A percentile compares a stretch with the other conserved stretches of the same genome.
Conservation (phyloP, 1,284 basidiomycete genomes). For the Rhizopogon hawkerae region DNA sequence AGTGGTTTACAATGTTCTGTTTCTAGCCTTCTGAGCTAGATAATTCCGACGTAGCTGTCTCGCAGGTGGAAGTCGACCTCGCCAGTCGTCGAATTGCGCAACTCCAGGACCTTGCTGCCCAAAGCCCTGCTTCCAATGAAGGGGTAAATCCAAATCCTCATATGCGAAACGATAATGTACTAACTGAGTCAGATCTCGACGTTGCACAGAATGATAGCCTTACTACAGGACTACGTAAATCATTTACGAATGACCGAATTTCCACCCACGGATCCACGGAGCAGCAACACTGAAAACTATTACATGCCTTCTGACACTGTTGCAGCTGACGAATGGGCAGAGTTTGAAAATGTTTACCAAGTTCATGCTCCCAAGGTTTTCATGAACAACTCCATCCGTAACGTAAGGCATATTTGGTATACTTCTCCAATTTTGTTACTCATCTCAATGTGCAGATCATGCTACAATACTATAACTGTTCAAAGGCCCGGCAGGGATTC, state of each 20-base stretch:
- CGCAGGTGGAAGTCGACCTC: conserved; percentile 62
- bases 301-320: conserved; percentile 60
- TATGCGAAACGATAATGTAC: conserved; percentile 3
- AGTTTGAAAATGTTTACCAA: conserved; percentile 88
- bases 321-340: conserved; percentile 65
- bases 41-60: conserved; percentile 40
- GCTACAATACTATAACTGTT: conserved; percentile 87
- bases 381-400: conserved; percentile 72
- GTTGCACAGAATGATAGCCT: conserved; percentile 44
- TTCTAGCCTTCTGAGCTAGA: background rate
- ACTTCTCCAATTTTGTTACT: conserved; percentile 5
- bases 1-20: conserved; percentile 21
- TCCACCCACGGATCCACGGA: conserved; percentile 26
- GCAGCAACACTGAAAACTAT: conserved; percentile 36
- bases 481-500: conserved; percentile 64
- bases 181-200: conserved; percentile 20
- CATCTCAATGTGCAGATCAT: conserved; percentile 48
- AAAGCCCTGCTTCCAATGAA: conserved; percentile 11
- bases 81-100: conserved; percentile 49
- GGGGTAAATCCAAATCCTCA: conserved; percentile 13
- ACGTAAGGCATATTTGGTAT: conserved; percentile 39
- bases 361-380: conserved; percentile 83
- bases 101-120: conserved; percentile 30
- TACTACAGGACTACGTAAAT: conserved; percentile 56
- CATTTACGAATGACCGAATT: conserved; percentile 44